Base-by-base conservation (phyloP, 2,329 filamentous ascomycete genomes). In the Colletotrichum liriopes region DNA sequence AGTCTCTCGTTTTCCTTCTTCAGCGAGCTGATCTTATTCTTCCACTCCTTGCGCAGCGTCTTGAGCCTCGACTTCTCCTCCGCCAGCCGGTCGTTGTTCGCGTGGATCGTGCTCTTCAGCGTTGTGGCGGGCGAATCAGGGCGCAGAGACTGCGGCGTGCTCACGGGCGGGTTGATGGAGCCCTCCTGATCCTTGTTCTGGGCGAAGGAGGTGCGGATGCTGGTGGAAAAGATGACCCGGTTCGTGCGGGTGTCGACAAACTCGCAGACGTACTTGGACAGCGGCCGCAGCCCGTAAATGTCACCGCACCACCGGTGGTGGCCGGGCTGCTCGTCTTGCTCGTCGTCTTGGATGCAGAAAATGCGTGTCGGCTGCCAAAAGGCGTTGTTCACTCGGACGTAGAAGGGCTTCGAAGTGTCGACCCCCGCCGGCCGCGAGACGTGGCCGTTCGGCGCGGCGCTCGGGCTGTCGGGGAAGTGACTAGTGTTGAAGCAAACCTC, bases 301-400 rank as follows among this genome's bases (percentile, higher is more conserved):
- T 92, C 90, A 12, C 93, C 93, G 37, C 89, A 90, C 91, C 92
- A 95, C 58, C 88, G 87, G 56, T 86, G 86, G 23, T 85, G 85
- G 77, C 77, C 29, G 81, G 79, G 54, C 81, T 60, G 58, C 52
- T 65, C 70, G 47, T 62, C 32, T 29, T 71, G 55, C 47, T 79
- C 79, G 8, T 80, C 76, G 56, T 82, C 78, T 29, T 81, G 77
- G 45, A 88, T 82, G 39, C 87, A 84, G 70, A 88, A 88, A 77
- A 95, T 94, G 75, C 92, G 88, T 14, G 92, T 93, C 1, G 93
- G 93, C 78, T 93, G 93, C 93, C 93, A 96, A 73, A 91, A 88
- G 12, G 93, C 93, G 62, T 94, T 92, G 81, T 96, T 95, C 75
- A 96, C 89, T 74, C 91, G 88, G 67, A 95, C 92, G 79, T 91